Evolutionary conservation across 257 asterid species (phyloP).

Genomic region (Penstemon barbatus): DNA sequence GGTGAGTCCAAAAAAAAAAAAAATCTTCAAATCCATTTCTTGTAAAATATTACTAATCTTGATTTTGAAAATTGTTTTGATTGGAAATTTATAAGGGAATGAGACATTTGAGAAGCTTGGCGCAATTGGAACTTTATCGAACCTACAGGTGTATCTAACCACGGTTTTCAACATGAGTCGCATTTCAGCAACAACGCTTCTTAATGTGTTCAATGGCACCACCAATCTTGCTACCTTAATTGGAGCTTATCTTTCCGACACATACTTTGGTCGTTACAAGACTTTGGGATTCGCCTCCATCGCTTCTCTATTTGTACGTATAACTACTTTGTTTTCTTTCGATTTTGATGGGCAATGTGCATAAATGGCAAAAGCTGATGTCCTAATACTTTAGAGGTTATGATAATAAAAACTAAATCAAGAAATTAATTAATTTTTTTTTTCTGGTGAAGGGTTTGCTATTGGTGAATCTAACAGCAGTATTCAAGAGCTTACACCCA

Average conservation of each 20-base stretch:
- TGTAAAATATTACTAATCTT: too few species aligned
- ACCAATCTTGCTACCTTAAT: slow-evolving; percentile 64
- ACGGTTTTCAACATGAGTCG: slow-evolving; percentile 65
- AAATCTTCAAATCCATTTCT: too few species aligned
- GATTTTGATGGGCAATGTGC: too few species aligned
- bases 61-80: too few species aligned
- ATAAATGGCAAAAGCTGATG: not conserved
- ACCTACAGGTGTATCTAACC: slow-evolving; percentile 64
- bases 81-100: slow-evolving; percentile 41
- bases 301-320: slow-evolving; percentile 49
- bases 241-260: slow-evolving; percentile 69
- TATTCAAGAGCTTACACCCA: slow-evolving; percentile 64
- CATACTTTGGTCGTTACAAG: slow-evolving; percentile 75
- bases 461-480: slow-evolving; percentile 55
- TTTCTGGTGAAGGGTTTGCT: slow-evolving; percentile 44
- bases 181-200: slow-evolving; percentile 52
- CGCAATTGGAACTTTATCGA: slow-evolving; percentile 62
- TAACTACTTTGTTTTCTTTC: too few species aligned
- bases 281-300: slow-evolving; percentile 58
- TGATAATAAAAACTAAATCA: not conserved
- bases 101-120: slow-evolving; percentile 90
- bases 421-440: not conserved
- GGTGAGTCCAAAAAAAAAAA: slow-evolving; percentile 35
- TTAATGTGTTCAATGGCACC: slow-evolving; percentile 70
- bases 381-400: too few species aligned